Evolutionary conservation across 257 asterid genomes (phyloP), one percentile per base, ranked within the genome.

Genomic region (Nicotiana paniculata): DNA sequence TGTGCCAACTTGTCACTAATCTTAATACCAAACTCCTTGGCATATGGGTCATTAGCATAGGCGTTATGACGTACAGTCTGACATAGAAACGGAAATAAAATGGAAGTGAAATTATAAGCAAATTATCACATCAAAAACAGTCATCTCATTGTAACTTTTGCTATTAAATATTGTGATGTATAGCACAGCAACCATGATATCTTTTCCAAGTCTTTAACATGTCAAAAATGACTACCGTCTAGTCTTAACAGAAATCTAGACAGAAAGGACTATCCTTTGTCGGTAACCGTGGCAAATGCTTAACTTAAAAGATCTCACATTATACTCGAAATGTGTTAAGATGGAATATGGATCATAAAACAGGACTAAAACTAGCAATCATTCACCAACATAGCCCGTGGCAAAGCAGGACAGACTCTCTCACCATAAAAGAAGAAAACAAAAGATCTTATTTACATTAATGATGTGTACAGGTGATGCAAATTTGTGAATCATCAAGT

Each of bases 1-100:
- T 92, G 97, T 13, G 98, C 99, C 59, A 94, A 85, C 86, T 72
- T 89, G 65, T 90, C 97, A 81, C 98, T 96, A 17, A 96, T 96
- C 83, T 92, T 94, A n/a, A 96, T 96, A 18, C 99, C 99, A 81
- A 94, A 96, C 85, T 96, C 99, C 68, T 88, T 85, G 1, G 99
- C 99, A 62, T 92, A 96, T 17, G 92, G 93, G 79, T 96, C 99
- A 0, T 91, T 67, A 28, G 88, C 92, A 88, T 96, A 96, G 43
- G 96, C 97, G 84, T 96, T 96, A 35, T 91, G 98, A 12, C 33
- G 84, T n/a, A 96, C 98, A 61, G 98, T 94, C 99, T 96, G 86
- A 58, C 80, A 32, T 13, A 9, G 78, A 67, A 57, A 67, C 62
- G 9, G 17, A 54, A 55, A 81, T 35, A 6, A 43, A 35, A 78